Evolutionary conservation across 225 moss, liverwort and hornwort genomes (phyloP).

Genomic region (Antitrichia curtipendula): DNA sequence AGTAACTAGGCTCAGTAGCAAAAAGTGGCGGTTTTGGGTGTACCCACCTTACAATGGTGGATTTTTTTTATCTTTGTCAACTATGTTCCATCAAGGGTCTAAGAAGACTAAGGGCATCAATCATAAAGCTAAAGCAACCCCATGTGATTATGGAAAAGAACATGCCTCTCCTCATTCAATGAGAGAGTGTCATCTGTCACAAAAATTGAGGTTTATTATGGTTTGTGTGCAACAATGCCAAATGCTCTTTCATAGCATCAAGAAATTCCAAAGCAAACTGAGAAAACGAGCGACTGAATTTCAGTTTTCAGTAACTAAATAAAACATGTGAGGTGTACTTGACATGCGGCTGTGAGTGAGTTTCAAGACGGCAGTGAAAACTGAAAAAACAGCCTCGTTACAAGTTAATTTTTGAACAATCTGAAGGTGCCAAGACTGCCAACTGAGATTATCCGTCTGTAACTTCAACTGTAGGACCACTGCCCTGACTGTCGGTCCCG

Average conservation of each 20-base stretch:
- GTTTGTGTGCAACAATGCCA: not conserved
- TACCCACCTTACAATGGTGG: too few species aligned
- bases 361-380: not conserved
- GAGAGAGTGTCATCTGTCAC: not conserved
- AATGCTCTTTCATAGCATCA: too few species aligned
- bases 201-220: not conserved
- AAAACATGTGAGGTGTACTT: accelerated
- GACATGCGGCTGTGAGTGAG: not conserved
- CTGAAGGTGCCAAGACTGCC: not conserved
- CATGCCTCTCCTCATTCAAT: not conserved
- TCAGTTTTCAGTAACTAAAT: not conserved
- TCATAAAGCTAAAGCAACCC: not conserved
- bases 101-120: too few species aligned
- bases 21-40: too few species aligned
- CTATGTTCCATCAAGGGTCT: too few species aligned
- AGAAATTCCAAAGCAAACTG: not conserved
- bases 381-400: too few species aligned
- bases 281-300: not conserved
- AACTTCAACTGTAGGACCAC: not conserved
- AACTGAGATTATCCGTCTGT: not conserved
- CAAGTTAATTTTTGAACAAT: not conserved
- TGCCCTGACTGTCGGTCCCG: not conserved
- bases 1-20: too few species aligned
- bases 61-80: too few species aligned
- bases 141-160: not conserved